Conservation (phyloP, 148 eudicot genomes). For the Spergularia bocconei region DNA sequence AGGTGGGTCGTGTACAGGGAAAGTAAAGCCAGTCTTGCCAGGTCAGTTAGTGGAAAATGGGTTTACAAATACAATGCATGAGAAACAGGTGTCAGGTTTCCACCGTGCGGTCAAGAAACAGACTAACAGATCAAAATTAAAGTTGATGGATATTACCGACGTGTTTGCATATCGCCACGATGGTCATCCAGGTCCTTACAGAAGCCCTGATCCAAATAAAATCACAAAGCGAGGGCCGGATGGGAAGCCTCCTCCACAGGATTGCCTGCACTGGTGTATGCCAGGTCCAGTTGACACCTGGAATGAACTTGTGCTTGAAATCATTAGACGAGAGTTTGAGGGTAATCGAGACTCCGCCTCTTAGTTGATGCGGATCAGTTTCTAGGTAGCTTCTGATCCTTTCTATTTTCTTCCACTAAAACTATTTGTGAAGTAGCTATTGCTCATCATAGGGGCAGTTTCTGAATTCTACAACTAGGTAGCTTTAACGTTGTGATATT, state of each 20-base stretch:
- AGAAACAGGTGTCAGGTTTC: slow-evolving; percentile 69
- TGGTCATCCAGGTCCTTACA: slow-evolving; percentile 93
- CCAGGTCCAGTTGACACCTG: slow-evolving; percentile 94
- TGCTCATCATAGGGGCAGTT: slow-evolving; percentile 9
- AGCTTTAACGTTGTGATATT: background rate
- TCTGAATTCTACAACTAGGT: slow-evolving; percentile 1
- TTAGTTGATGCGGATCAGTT: slow-evolving; percentile 2
- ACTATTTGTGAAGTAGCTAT: slow-evolving; percentile 16
- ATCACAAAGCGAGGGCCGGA: slow-evolving; percentile 67
- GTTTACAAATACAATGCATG: slow-evolving; percentile 72
- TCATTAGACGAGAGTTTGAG: slow-evolving; percentile 55
- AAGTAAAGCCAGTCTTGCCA: slow-evolving; percentile 52
- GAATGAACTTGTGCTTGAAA: slow-evolving; percentile 82
- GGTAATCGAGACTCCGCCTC: slow-evolving; percentile 20
- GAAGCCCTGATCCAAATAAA: slow-evolving; percentile 67
- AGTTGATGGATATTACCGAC: slow-evolving; percentile 79
- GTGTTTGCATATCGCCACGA: slow-evolving; percentile 73
- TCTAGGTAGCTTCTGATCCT: slow-evolving; percentile 23
- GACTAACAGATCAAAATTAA: slow-evolving; percentile 54
- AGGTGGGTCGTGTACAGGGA: slow-evolving; percentile 97
- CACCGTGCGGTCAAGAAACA: slow-evolving; percentile 48
- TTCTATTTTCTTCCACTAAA: background rate
- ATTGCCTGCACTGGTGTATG: slow-evolving; percentile 98
- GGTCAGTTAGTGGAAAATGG: slow-evolving; percentile 59
- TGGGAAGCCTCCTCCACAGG: slow-evolving; percentile 94